Evolutionary conservation across 306 rosid species (phyloP).

Genomic region (Lathyrus aphaca): DNA sequence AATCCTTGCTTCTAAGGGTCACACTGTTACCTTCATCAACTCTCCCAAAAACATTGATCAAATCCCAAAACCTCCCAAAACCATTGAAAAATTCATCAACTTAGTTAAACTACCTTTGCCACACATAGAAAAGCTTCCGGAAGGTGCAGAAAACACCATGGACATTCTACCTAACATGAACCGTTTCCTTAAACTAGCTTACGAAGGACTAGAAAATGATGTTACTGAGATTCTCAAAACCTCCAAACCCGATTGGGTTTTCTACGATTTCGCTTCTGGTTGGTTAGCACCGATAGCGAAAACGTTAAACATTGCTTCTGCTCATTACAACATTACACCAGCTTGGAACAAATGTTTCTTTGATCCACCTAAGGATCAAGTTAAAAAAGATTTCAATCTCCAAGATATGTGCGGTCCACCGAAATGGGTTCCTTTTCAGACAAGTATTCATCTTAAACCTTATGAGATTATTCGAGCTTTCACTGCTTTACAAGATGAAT

Average conservation of each 20-base stretch:
- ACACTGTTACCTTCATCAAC: conserved; percentile 52
- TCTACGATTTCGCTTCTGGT: conserved; percentile 49
- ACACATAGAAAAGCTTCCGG: conserved; percentile 40
- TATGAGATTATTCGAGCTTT: conserved; percentile 32
- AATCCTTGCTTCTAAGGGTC: conserved; percentile 64
- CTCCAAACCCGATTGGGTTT: conserved; percentile 55
- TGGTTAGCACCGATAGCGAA: conserved; percentile 36
- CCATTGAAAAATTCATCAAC: conserved; percentile 33
- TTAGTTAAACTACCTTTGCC: conserved; percentile 50
- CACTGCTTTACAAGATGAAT: conserved; percentile 9
- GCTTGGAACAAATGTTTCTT: conserved; percentile 47
- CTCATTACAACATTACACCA: conserved; percentile 45
- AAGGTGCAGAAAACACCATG: conserved; percentile 52
- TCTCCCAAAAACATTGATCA: conserved; percentile 58
- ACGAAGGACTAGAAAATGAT: conserved; percentile 43
- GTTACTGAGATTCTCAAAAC: conserved; percentile 40
- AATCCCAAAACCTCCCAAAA: conserved; percentile 50
- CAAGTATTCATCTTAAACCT: conserved; percentile 29
- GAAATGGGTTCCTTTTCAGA: conserved; percentile 43
- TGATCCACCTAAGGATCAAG: conserved; percentile 40
- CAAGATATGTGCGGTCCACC: conserved; percentile 43
- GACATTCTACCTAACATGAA: conserved; percentile 42
- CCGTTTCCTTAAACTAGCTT: conserved; percentile 46
- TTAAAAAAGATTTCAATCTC: neutral
- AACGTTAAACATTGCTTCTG: conserved; percentile 39